Evolutionary conservation across 139 green algal genomes (phyloP), one percentile per base, ranked within the genome.

Genomic region (Tetraselmis chui): DNA sequence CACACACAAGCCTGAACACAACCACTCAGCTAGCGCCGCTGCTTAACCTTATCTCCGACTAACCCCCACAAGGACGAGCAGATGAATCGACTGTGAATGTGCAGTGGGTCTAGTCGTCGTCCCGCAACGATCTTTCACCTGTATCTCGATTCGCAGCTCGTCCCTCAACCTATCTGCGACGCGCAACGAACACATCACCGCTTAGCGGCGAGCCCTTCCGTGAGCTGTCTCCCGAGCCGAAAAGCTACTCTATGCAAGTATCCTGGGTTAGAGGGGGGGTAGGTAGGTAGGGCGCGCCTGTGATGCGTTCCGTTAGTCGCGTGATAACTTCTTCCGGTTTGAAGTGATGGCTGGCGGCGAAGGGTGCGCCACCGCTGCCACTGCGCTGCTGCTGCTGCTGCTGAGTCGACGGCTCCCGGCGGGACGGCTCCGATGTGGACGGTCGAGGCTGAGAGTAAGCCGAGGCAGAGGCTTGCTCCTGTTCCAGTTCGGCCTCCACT

Each of bases 301-400:
- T 77, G 2, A 77, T 31, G 23, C 74, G 74, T 25, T 77, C 74
- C 74, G 74, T 77, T 22, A 77, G 74, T 5, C 74, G 2, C 5
- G 74, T 31, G n/a, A 77, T 77, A 2, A 77, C 74, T 29, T 77
- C 74, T 25, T 77, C 74, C 25, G 74, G 74, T 5, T 77, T 29
- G 74, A 77, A 77, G 45, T 67, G 45, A 18, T 67, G 45, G 18
- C 18, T 67, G 11, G 5, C 45, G 18, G 11, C 18, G 45, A 67
- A 67, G 45, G 45, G 45, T 18, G 5, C 11, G 11, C 45, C 45
- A 5, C 11, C 45, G 18, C 45, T 67, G 45, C 11, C 45, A 5
- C 45, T 5, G 11, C 18, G 45, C 45, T 18, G 45, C 45, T 67
- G 45, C 45, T 5, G 45, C 45, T 67, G 45, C 45, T 67, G 45